Evolutionary conservation across 768 basidiomycete species (phyloP), one percentile per base, ranked within the genome.

Genomic region (Podaxis pistillaris): DNA sequence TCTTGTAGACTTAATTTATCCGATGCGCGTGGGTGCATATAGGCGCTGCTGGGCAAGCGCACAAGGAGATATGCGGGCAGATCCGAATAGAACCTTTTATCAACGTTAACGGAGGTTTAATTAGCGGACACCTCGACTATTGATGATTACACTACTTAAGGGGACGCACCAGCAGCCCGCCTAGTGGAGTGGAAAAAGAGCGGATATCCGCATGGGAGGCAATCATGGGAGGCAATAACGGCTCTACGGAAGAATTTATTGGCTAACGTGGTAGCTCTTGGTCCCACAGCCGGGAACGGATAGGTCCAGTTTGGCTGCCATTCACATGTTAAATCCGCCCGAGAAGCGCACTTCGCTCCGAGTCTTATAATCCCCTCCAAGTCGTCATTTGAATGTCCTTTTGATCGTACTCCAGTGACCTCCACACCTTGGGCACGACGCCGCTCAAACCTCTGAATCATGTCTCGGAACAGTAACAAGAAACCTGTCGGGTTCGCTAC

Each of bases 401-500:
- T 52, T 51, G 56, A 63, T 54, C 57, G 60, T 60, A 22, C 52
- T 50, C 40, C 58, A 47, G 36, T 60, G 9, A n/a, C 8, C 38
- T 19, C n/a, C 38, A 15, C 36, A 26, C 56, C 47, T 56, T 17
- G 17, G 17, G 7, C 49, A 52, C 50, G 24, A 30, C 51, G 49
- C 37, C 56, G 30, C 49, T 33, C 49, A 17, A 46, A 22, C 54
- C 59, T 62, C 49, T 60, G 49, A 60, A 47, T 64, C 63, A 87
- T 87, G 86, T 80, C 86, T 64, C 77, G 83, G 67, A 79, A 78
- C 63, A 72, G 76, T 41, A 85, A 83, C 73, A 90, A 87, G 79
- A 91, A 89, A 70, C 88, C 89, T 19, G 88, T 93, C 9, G 87
- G 89, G 37, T 92, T 94, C 68, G 91, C 91, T 17, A 93, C 86